phyloP scores from a whole-genome alignment of 164 flowering plant species.

The Magnolia kwangsiensis region DNA sequence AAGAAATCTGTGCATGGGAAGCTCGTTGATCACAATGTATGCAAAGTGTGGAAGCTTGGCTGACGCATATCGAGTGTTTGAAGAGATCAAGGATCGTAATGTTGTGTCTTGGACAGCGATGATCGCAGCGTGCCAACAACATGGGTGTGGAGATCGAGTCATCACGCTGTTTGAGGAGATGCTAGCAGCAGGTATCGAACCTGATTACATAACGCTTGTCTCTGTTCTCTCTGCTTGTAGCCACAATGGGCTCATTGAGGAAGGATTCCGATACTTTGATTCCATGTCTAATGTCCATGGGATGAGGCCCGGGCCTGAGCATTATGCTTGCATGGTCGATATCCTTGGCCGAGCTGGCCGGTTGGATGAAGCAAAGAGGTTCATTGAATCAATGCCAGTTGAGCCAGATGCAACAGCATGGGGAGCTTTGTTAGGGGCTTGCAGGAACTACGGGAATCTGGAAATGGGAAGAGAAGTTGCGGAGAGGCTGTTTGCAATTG shows the following conservation, averaged over 20 bases:
- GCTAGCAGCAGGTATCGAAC: conserved; percentile 39
- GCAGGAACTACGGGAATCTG: conserved; percentile 48
- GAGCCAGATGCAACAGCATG: conserved; percentile 48
- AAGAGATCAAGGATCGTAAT: conserved; percentile 38
- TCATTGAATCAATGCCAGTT: conserved; percentile 54
- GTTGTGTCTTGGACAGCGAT: conserved; percentile 62
- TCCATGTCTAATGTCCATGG: conserved; percentile 37
- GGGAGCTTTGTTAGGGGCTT: conserved; percentile 72
- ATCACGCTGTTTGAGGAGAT: conserved; percentile 51
- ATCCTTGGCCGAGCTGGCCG: conserved; percentile 60
- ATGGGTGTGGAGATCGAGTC: conserved; percentile 46
- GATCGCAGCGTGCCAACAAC: conserved; percentile 56
- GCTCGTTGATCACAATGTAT: conserved; percentile 59
- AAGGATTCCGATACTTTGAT: conserved; percentile 50
- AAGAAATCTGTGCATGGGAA: conserved; percentile 30
- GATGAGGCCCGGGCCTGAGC: conserved; percentile 51
- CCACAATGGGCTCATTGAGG: conserved; percentile 48
- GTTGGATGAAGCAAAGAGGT: conserved; percentile 50
- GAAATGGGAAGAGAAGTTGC: conserved; percentile 57
- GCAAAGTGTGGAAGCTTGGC: conserved; percentile 59
- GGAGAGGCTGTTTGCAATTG: conserved; percentile 50
- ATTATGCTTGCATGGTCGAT: conserved; percentile 75
- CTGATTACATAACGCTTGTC: conserved; percentile 56
- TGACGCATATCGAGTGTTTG: conserved; percentile 36
- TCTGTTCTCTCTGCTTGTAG: conserved; percentile 63